Evolutionary conservation across 768 basidiomycete genomes (phyloP).

Genomic region (Calocybe cyanea): DNA sequence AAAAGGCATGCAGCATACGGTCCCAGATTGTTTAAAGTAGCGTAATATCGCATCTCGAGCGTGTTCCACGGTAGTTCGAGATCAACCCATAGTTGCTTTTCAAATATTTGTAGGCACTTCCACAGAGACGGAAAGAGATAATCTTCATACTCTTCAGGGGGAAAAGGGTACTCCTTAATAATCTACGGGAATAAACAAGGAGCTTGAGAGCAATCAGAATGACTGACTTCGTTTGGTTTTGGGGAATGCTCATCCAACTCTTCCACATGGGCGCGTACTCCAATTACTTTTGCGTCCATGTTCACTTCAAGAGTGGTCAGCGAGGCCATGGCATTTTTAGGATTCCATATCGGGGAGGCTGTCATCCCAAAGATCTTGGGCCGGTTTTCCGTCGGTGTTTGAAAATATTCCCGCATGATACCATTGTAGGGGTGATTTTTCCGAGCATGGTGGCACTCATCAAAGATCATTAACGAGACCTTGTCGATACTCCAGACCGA

Average conservation of each 20-base stretch:
- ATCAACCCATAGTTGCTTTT: conserved; percentile 42
- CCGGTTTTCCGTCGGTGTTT: conserved; percentile 38
- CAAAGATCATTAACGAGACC: conserved; percentile 70
- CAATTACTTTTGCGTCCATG: conserved; percentile 69
- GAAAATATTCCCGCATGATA: conserved; percentile 67
- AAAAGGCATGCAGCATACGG: conserved; percentile 74
- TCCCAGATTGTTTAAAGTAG: conserved; percentile 61
- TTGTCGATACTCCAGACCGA: conserved; percentile 74
- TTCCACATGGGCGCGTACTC: conserved; percentile 64
- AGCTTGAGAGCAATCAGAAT: not conserved
- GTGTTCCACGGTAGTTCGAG: conserved; percentile 57
- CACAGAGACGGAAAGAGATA: conserved; percentile 50
- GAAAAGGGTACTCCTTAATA: conserved; percentile 51
- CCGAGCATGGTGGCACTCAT: conserved; percentile 78
- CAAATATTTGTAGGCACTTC: conserved; percentile 32
- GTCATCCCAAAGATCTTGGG: conserved; percentile 94
- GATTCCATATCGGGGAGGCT: conserved; percentile 85
- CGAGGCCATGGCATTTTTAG: conserved; percentile 61
- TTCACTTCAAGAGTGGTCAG: conserved; percentile 64
- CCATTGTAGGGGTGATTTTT: conserved; percentile 76
- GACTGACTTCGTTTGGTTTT: conserved; percentile 59
- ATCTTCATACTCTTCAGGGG: conserved; percentile 46
- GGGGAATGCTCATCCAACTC: conserved; percentile 64
- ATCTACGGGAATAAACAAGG: conserved; percentile 33
- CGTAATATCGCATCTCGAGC: conserved; percentile 58